Percentiles rank a stretch among this genome's conserved stretches.
These are phyloP conservation scores for Fomitopsis schrenkii DNA, from an alignment of 1,284 basidiomycete genomes.

Conservation along the genomic window DNA sequence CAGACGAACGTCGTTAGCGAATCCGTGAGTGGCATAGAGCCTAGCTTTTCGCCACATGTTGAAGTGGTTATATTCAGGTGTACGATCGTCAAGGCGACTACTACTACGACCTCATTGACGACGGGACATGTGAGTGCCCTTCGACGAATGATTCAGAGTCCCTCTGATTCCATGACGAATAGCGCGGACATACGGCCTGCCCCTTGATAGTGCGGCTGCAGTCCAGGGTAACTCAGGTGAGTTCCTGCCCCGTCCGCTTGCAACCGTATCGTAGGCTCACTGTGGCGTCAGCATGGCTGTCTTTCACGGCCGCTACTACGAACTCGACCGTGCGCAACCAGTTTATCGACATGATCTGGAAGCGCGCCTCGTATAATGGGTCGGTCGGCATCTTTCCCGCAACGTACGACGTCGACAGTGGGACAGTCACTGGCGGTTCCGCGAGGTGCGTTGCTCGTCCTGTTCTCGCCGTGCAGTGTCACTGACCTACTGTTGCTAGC, in stretches of 20 bases:
- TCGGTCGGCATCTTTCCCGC: conserved; percentile 16
- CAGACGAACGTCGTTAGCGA: conserved; percentile 16
- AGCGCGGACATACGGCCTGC: conserved; percentile 10
- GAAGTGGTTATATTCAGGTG: conserved; percentile 3
- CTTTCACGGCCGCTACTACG: conserved; percentile 21
- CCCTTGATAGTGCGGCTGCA: conserved; percentile 14
- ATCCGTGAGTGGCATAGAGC: conserved; percentile 11
- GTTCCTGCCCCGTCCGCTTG: not conserved
- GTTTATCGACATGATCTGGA: conserved; percentile 19
- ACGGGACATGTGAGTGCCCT: conserved; percentile 1
- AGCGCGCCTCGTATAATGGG: conserved; percentile 16
- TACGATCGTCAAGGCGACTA: conserved; percentile 12
- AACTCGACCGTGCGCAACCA: conserved; percentile 16
- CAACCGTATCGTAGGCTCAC: not conserved
- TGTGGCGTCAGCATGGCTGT: conserved; percentile 17
- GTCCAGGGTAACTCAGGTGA: not conserved
- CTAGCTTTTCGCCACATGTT: not conserved
- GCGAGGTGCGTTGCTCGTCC: conserved; percentile 12
- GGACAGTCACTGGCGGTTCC: conserved; percentile 3
- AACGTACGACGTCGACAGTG: conserved; percentile 14
- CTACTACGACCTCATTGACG: conserved; percentile 7
- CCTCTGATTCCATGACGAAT: not conserved
- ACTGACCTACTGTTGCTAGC: conserved; percentile 4
- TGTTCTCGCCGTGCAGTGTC: not conserved
- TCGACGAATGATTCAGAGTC: not conserved